Evolutionary conservation across 2,329 filamentous ascomycete genomes (phyloP), one percentile per base, ranked within the genome.

Genomic region (Aspergillus piperis): DNA sequence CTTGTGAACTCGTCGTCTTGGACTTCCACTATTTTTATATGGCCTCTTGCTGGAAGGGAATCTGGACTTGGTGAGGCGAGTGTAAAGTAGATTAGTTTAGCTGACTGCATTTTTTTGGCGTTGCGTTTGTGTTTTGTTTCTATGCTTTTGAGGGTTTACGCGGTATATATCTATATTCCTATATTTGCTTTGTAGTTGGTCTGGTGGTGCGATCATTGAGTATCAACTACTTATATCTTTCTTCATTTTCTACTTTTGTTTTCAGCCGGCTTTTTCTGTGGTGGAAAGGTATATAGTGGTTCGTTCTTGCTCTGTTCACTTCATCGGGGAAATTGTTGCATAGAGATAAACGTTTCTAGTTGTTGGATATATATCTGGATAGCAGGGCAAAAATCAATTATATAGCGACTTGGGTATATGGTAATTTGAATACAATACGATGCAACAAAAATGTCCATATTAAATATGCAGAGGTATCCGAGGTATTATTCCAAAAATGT

Each of bases 311-410:
- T 2, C 11, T 36, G 32, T 36, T 36, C 11, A 36, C 4, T 36
- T 13, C 32, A 6, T 10, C 32, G 21, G 51, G 36, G 19, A 53
- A 19, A 57, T 58, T 52, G 58, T 57, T 54, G 51, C 48, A 53
- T 53, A 53, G 21, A 30, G 7, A 17, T 42, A n/a, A 13, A 2
- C 11, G 3, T 32, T 32, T 32, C 10, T 36, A 10, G 32, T 36
- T 36, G 36, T 17, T 39, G 32, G 39, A 53, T 42, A 53, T 39
- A 25, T 23, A n/a, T 39, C 41, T 25, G 32, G 25, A 17, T 41
- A 32, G 8, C 8, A 11, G 17, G 30, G 19, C 17, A 44, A 13
- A 23, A 13, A 6, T 21, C 11, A 36, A 5, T 36, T 36, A 36
- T 13, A 13, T 15, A 6, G 32, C 32, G 11, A 13, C 11, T 5